phyloP scores from a whole-genome alignment of 345 rosid species.

The Citrus sinensis region DNA sequence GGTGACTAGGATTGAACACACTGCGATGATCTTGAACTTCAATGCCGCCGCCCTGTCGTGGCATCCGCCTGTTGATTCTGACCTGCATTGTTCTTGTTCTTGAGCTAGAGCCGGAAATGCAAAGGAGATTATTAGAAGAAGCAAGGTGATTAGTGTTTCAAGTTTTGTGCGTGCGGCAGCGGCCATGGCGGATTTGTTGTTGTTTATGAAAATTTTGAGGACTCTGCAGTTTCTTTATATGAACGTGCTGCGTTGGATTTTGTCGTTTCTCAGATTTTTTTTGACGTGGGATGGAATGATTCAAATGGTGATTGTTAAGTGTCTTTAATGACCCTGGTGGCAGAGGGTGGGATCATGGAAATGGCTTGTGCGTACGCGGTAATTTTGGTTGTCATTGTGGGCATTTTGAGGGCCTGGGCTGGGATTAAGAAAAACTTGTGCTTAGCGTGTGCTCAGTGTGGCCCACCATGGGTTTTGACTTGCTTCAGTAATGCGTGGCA shows the following conservation, averaged over 20 bases:
- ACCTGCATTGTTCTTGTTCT: constrained; percentile 9
- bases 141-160: background rate
- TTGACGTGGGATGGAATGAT: background rate
- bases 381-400: background rate
- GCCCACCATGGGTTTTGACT: background rate
- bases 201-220: background rate
- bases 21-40: constrained; percentile 32
- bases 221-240: background rate
- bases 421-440: background rate
- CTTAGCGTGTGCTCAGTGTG: background rate
- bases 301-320: background rate
- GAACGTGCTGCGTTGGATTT: background rate
- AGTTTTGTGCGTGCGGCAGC: background rate
- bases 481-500: background rate
- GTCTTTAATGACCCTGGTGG: background rate
- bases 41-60: constrained; percentile 18
- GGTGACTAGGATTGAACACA: constrained; percentile 25
- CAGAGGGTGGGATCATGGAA: no score
- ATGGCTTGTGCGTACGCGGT: background rate
- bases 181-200: background rate
- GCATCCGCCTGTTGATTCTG: constrained; percentile 6
- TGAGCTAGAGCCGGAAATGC: constrained; percentile 5
- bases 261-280: background rate
- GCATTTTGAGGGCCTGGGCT: background rate
- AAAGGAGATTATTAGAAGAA: constrained; percentile 13